These are phyloP conservation scores for Pseudozyma hubeiensis DNA, from an alignment of 1,284 basidiomycete genomes.

Conservation along the genomic window DNA sequence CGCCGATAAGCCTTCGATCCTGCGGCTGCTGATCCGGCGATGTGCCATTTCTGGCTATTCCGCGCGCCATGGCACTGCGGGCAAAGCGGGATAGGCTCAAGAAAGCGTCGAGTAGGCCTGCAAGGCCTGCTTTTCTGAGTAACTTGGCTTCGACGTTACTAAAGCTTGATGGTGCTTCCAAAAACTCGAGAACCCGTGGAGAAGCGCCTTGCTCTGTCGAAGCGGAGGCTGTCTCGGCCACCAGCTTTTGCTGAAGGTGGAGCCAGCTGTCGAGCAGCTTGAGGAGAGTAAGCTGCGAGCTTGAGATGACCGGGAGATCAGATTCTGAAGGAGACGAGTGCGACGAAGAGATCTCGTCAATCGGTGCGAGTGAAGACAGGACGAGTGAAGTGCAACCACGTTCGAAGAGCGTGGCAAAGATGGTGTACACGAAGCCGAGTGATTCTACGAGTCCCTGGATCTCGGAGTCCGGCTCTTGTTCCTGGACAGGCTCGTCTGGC, in stretches of 20 bases:
- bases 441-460: constrained; percentile 32
- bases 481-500: neutral
- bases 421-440: constrained; percentile 45
- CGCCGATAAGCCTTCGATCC: constrained; percentile 41
- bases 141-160: neutral
- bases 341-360: constrained; percentile 16
- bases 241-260: constrained; percentile 25
- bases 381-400: constrained; percentile 25
- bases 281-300: constrained; percentile 48
- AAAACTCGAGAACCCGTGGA: neutral
- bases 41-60: constrained; percentile 19
- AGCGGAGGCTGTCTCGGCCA: neutral
- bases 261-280: constrained; percentile 54
- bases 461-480: constrained; percentile 24
- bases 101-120: constrained; percentile 24
- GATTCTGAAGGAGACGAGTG: neutral
- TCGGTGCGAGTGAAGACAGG: constrained; percentile 22
- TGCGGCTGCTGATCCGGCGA: constrained; percentile 28
- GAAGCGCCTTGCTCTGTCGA: neutral
- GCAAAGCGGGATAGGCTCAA: constrained; percentile 36
- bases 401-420: constrained; percentile 47
- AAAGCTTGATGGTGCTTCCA: neutral
- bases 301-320: constrained; percentile 33
- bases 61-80: constrained; percentile 34
- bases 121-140: constrained; percentile 6